phyloP scores from a whole-genome alignment of 2,329 filamentous ascomycete genomes.

The Tolypocladium endophyticum region DNA sequence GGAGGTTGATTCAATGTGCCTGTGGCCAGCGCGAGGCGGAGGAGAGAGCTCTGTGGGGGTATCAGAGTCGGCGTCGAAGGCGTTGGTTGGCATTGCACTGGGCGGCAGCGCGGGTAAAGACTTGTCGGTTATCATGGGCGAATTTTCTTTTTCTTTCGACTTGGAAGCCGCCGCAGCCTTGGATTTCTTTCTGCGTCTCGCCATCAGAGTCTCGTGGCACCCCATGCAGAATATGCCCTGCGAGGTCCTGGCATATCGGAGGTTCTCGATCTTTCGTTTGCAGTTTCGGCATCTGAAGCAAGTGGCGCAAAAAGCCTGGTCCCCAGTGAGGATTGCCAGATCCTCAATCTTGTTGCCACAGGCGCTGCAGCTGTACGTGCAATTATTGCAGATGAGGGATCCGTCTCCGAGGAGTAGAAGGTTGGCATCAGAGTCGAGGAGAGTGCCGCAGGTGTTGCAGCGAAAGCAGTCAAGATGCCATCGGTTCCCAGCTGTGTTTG shows the following conservation, averaged over 20 bases:
- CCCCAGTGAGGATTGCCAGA: constrained; percentile 89
- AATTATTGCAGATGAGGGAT: constrained; percentile 97
- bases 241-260: constrained; percentile 92
- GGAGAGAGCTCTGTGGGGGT: constrained; percentile 62
- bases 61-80: constrained; percentile 54
- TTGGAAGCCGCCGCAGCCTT: constrained; percentile 54
- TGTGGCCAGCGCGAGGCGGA: constrained; percentile 41
- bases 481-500: constrained; percentile 68
- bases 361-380: constrained; percentile 95
- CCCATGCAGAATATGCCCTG: constrained; percentile 99
- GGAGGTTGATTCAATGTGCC: constrained; percentile 43
- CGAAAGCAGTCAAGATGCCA: constrained; percentile 99
- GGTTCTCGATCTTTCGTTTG: constrained; percentile 97
- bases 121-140: constrained; percentile 72
- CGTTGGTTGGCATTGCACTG: constrained; percentile 52
- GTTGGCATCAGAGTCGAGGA: constrained; percentile 97
- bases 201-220: constrained; percentile 95
- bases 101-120: constrained; percentile 84
- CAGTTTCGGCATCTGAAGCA: constrained; percentile 98
- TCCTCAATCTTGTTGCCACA: constrained; percentile 98
- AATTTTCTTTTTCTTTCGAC: constrained; percentile 50
- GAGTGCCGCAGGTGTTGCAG: constrained; percentile 88
- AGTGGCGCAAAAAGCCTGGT: constrained; percentile 94
- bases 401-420: constrained; percentile 93
- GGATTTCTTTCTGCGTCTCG: constrained; percentile 76